Conservation (phyloP, 345 rosid genomes). For the Heritiera fomes region DNA sequence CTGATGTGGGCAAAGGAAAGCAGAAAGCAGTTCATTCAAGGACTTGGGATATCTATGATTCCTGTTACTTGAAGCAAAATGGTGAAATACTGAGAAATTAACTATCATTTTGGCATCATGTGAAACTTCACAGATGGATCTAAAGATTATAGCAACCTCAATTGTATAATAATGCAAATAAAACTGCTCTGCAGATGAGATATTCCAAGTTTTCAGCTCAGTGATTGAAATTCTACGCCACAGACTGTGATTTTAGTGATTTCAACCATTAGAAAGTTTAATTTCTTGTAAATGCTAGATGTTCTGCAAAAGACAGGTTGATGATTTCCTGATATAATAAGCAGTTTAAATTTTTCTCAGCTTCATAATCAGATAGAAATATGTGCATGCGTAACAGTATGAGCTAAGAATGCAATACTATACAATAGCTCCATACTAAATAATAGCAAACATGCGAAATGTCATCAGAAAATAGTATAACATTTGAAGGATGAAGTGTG, state of each 20-base stretch:
- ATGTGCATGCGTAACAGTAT: neutral
- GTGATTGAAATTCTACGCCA: neutral
- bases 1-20: neutral
- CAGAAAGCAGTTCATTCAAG: constrained; percentile 9
- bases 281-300: too few species aligned
- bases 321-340: too few species aligned
- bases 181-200: neutral
- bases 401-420: neutral
- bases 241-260: neutral
- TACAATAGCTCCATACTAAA: neutral
- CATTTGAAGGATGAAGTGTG: too few species aligned
- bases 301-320: too few species aligned
- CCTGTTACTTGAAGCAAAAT: neutral
- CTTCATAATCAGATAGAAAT: neutral
- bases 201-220: neutral
- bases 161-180: neutral
- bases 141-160: neutral
- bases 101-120: neutral
- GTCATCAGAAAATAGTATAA: neutral
- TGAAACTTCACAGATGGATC: neutral
- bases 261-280: constrained; percentile 21
- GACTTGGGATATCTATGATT: neutral
- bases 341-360: neutral
- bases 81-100: neutral
- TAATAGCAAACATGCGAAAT: neutral